These are phyloP conservation scores for Niebla homalea DNA, from an alignment of 495 filamentous ascomycete species.

Conservation along the genomic window DNA sequence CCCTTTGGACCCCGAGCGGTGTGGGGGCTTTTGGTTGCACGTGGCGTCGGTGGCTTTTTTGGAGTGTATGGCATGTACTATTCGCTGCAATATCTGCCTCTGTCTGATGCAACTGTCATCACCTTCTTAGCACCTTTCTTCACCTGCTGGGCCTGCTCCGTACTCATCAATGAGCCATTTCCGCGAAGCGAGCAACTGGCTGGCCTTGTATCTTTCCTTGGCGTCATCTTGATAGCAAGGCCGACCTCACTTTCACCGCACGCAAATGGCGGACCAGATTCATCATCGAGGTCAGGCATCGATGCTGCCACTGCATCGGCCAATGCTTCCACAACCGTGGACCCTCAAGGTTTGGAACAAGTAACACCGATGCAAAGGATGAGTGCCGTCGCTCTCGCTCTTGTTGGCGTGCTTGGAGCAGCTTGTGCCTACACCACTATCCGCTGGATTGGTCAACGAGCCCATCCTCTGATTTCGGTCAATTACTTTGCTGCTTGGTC, in stretches of 20 bases:
- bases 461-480: conserved; percentile 73
- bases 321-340: conserved; percentile 12
- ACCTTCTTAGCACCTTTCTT: conserved; percentile 79
- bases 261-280: conserved; percentile 8
- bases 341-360: conserved; percentile 20
- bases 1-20: conserved; percentile 58
- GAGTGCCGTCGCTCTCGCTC: conserved; percentile 54
- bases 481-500: conserved; percentile 72
- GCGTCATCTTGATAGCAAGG: conserved; percentile 75
- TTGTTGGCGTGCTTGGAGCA: conserved; percentile 70
- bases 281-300: conserved; percentile 8
- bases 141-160: conserved; percentile 68
- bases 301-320: conserved; percentile 9
- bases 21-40: conserved; percentile 48
- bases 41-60: conserved; percentile 70
- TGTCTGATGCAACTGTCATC: conserved; percentile 85
- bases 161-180: conserved; percentile 68
- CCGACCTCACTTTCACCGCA: conserved; percentile 45
- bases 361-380: conserved; percentile 55
- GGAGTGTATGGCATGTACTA: conserved; percentile 35
- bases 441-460: conserved; percentile 69
- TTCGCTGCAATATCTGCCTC: conserved; percentile 73
- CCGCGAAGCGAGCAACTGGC: conserved; percentile 66
- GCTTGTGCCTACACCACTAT: conserved; percentile 69
- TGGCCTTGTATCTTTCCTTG: conserved; percentile 58